Conservation (phyloP, 2,329 filamentous ascomycete genomes). For the Aspergillus brasiliensis region DNA sequence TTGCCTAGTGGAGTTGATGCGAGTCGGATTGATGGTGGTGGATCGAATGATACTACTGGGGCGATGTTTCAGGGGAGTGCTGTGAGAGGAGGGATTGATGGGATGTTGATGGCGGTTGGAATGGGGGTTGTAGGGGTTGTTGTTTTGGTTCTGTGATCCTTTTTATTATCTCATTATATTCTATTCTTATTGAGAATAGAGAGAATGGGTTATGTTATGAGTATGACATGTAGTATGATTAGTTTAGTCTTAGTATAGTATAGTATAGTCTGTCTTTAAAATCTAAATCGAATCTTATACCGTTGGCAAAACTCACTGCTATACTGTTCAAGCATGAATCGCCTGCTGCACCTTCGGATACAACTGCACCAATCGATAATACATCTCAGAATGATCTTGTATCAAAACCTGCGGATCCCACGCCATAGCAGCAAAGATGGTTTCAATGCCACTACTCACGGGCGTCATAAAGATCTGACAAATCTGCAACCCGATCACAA, state of each 20-base stretch:
- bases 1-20: background rate
- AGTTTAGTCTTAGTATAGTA: too few relatives aligned
- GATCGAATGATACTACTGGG: background rate
- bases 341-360: slow-evolving; percentile 83
- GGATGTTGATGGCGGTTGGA: background rate
- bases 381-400: slow-evolving; percentile 78
- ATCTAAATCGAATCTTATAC: too few relatives aligned
- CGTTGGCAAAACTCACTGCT: too few relatives aligned
- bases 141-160: background rate
- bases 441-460: slow-evolving; percentile 83
- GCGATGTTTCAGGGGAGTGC: background rate
- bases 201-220: too few relatives aligned
- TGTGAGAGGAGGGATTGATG: background rate
- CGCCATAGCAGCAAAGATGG: slow-evolving; percentile 79
- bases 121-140: background rate
- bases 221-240: too few relatives aligned
- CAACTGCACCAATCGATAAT: slow-evolving; percentile 73
- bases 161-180: background rate
- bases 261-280: too few relatives aligned
- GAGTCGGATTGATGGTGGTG: too few relatives aligned
- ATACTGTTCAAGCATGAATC: slow-evolving; percentile 60
- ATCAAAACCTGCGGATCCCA: slow-evolving; percentile 71
- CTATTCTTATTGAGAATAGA: background rate
- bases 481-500: slow-evolving; percentile 87
- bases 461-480: slow-evolving; percentile 88